A percentile compares a stretch with the other conserved stretches of the same genome.
These are phyloP conservation scores for Microthyrium microscopicum DNA, from an alignment of 2,329 filamentous ascomycete genomes.

Conservation along the genomic window DNA sequence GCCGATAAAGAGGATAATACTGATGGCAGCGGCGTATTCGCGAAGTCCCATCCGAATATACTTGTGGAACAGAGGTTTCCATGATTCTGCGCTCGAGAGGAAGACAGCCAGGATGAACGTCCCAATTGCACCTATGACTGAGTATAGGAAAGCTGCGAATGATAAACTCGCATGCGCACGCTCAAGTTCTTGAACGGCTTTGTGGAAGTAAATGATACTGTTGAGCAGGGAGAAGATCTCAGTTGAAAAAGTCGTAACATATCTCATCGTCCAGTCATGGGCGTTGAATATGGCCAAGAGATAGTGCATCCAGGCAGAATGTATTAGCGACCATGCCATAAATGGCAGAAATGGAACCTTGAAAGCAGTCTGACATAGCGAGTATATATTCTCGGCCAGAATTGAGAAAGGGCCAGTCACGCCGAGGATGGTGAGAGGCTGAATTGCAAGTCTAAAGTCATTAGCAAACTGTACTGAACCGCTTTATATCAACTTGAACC, in stretches of 20 bases:
- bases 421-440: constrained; percentile 79
- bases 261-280: constrained; percentile 75
- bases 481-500: too few relatives aligned
- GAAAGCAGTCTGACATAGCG: constrained; percentile 66
- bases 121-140: constrained; percentile 45
- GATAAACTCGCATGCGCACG: constrained; percentile 53
- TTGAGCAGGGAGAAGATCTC: constrained; percentile 93
- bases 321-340: constrained; percentile 83
- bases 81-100: constrained; percentile 55
- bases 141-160: constrained; percentile 47
- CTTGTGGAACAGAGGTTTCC: constrained; percentile 60
- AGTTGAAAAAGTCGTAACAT: constrained; percentile 81
- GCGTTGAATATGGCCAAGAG: constrained; percentile 68
- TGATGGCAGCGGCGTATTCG: constrained; percentile 51
- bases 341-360: constrained; percentile 72
- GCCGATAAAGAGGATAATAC: constrained; percentile 47
- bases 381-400: constrained; percentile 86
- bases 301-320: constrained; percentile 76
- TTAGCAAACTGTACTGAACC: too few relatives aligned
- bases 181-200: constrained; percentile 72
- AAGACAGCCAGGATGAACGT: constrained; percentile 47
- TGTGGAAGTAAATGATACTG: constrained; percentile 80
- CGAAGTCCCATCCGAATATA: constrained; percentile 61
- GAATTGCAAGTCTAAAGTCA: too few relatives aligned
- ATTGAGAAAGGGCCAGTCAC: constrained; percentile 86